These are phyloP conservation scores for Gyromitra esculenta DNA, from an alignment of 2,329 filamentous ascomycete genomes.

Conservation along the genomic window DNA sequence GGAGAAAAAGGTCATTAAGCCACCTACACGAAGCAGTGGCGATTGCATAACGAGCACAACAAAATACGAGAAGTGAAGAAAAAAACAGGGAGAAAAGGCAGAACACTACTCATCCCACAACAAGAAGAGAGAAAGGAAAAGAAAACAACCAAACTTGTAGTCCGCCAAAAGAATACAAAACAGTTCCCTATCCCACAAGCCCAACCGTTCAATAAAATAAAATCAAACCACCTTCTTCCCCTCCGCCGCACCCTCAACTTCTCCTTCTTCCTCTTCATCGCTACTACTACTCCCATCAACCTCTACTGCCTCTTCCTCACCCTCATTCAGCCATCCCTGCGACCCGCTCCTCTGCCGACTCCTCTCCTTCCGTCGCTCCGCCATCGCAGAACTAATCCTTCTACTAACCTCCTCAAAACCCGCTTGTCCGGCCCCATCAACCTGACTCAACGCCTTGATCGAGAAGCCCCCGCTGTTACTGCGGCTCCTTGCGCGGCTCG, in stretches of 20 bases:
- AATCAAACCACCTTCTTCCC: conserved; percentile 51
- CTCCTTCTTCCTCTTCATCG: conserved; percentile 69
- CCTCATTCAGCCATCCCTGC: conserved; percentile 59
- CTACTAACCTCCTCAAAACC: conserved; percentile 79
- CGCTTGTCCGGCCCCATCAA: conserved; percentile 53
- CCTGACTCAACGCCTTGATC: conserved; percentile 69
- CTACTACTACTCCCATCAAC: conserved; percentile 73
- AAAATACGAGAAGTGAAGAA: neutral
- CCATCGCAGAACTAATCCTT: conserved; percentile 86
- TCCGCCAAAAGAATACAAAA: conserved; percentile 16
- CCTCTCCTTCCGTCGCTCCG: conserved; percentile 74
- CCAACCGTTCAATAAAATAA: neutral
- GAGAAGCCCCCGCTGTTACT: conserved; percentile 73
- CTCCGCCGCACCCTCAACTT: conserved; percentile 66
- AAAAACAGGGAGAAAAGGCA: neutral
- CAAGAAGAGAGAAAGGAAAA: neutral
- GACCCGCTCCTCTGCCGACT: conserved; percentile 62
- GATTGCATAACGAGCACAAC: neutral
- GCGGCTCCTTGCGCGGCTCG: conserved; percentile 75
- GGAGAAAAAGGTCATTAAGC: neutral
- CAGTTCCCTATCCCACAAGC: conserved; percentile 1
- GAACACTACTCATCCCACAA: neutral
- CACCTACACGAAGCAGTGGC: conserved; percentile 10
- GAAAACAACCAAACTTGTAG: neutral
- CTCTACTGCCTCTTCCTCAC: conserved; percentile 63